phyloP scores from a whole-genome alignment of 768 basidiomycete species.

The Paxillus ammoniavirescens region DNA sequence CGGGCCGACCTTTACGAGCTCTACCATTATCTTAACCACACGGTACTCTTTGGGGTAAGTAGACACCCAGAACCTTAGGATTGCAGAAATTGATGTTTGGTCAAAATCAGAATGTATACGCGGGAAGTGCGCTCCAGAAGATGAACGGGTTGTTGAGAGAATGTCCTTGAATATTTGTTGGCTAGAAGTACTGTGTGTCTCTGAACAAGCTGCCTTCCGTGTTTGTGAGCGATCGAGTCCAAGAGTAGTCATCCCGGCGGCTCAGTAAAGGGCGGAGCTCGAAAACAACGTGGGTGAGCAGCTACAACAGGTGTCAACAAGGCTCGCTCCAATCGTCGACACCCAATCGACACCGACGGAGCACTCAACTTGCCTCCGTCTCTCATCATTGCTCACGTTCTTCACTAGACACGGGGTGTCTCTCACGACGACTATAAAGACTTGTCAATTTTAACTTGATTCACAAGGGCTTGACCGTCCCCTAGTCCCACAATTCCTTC shows the following conservation, averaged over 20 bases:
- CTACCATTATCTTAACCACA: conserved; percentile 83
- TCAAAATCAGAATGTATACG: conserved; percentile 45
- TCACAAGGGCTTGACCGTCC: not conserved
- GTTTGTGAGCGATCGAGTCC: no score
- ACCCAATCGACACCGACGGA: conserved; percentile 16
- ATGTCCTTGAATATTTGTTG: conserved; percentile 14
- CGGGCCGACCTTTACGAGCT: conserved; percentile 72
- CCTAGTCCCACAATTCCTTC: conserved; percentile 1
- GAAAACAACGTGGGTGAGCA: no score
- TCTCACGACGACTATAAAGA: not conserved
- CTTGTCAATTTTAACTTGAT: not conserved
- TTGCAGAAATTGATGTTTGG: not conserved
- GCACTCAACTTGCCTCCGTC: conserved; percentile 16
- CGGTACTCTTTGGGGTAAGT: conserved; percentile 74
- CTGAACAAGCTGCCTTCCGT: no score
- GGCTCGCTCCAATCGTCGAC: conserved; percentile 15
- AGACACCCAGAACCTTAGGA: not conserved
- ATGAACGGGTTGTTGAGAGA: conserved; percentile 40
- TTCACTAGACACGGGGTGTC: not conserved
- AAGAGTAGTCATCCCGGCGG: no score
- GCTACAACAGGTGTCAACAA: conserved; percentile 25
- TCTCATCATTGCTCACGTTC: conserved; percentile 3
- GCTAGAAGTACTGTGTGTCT: no score
- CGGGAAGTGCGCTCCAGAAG: conserved; percentile 50
- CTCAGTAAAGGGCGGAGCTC: no score